Conservation (phyloP, 805 yeast species). For the Middelhovenomyces tepae region DNA sequence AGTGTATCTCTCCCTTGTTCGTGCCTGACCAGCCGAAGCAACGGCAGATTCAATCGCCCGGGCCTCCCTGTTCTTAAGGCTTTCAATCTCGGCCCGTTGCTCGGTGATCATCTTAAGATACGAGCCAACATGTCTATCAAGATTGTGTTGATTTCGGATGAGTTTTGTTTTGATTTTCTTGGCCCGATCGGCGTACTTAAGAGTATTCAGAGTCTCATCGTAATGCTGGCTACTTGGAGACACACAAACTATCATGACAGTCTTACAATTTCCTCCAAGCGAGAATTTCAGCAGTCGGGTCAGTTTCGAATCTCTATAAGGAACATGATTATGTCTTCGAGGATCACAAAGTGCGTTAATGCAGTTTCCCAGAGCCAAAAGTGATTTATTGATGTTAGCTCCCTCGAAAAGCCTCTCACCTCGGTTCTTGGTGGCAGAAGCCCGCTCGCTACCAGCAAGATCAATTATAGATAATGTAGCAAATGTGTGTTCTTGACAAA, state of each 20-base stretch:
- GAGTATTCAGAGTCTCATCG: conserved; percentile 86
- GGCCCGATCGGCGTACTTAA: conserved; percentile 86
- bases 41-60: conserved; percentile 13
- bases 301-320: conserved; percentile 84
- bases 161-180: conserved; percentile 81
- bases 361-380: conserved; percentile 87
- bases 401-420: conserved; percentile 83
- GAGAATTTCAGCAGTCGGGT: conserved; percentile 84
- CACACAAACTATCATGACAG: conserved; percentile 92
- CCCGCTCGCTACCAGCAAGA: conserved; percentile 92
- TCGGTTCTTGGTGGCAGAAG: conserved; percentile 77
- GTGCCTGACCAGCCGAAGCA: conserved; percentile 6
- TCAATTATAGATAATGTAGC: conserved; percentile 85
- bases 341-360: conserved; percentile 83
- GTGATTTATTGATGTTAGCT: conserved; percentile 83
- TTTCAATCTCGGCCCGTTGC: conserved; percentile 66
- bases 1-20: no score
- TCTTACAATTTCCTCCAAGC: conserved; percentile 87
- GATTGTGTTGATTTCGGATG: conserved; percentile 60
- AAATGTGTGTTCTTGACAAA: conserved; percentile 58
- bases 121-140: conserved; percentile 77
- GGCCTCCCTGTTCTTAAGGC: conserved; percentile 40
- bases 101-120: conserved; percentile 78
- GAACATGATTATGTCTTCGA: conserved; percentile 61
- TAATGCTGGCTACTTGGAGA: conserved; percentile 82